Base-by-base conservation (phyloP, 768 basidiomycete genomes). In the Leccinum sublutescens region DNA sequence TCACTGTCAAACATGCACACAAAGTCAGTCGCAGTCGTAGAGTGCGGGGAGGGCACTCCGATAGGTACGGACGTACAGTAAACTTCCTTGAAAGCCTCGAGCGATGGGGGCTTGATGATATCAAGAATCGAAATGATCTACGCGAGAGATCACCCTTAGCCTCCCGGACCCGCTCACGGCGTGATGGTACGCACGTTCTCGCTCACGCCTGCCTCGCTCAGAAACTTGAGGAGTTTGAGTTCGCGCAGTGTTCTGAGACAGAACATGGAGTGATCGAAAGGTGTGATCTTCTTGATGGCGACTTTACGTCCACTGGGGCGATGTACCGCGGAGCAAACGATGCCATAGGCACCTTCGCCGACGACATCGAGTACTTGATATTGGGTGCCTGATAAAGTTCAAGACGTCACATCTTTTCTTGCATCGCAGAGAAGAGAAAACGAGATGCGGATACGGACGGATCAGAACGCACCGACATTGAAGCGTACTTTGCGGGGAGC, bases 211-310 rank as follows among this genome's bases (percentile, higher is more conserved):
- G 90, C 87, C 77, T 93, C 91, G 68, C 87, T 89, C 62, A 94
- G 74, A 75, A 92, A 92, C 67, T 92, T 92, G 74, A 86, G 79
- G 17, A 92, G 77, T 68, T 92, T 93, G 66, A 93, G 81, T 74
- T 93, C 94, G 62, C 94, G 85, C 52, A 95, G 79, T n/a, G 94
- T 96, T 52, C 88, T 80, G 71, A 95, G 80, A 70, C 91, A 93
- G 77, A 95, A 95, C 91, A 96, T 93, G 58, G 93, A 88, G 70
- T 95, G 94, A 72, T 96, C 95, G 66, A 96, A 97, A 5, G 94
- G 94, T 0, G 90, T 87, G 76, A 97, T 94, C 78, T 92, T 92
- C 82, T 97, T 97, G 80, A 97, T 95, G 56, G 95, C 95, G 61
- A 98, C 96, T 74, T 93, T 93, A 59, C 92, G 88, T 54, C 88